phyloP scores from a whole-genome alignment of 1,284 basidiomycete species.

The Limonomyces culmigenus region DNA sequence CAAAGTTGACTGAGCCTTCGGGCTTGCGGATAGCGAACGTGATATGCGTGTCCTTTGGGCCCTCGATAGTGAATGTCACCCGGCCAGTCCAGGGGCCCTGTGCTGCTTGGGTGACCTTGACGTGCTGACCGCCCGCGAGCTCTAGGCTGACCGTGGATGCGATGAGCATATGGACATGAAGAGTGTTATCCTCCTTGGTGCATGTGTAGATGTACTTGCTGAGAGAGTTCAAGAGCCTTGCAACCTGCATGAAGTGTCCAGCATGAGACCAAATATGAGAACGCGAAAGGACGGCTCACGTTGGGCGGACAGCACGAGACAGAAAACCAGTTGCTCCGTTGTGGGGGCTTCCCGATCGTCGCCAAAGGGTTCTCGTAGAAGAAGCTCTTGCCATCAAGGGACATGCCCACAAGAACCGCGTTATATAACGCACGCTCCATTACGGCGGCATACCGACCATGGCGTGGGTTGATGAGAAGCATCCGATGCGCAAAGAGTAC shows the following conservation, averaged over 20 bases:
- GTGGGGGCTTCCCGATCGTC: conserved; percentile 6
- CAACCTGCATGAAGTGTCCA: conserved; percentile 5
- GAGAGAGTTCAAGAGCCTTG: conserved; percentile 7
- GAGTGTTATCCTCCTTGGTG: conserved; percentile 4
- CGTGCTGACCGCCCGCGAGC: not conserved
- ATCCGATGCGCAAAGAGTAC: conserved; percentile 11
- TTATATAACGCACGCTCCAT: conserved; percentile 10
- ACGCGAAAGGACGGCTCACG: conserved; percentile 3
- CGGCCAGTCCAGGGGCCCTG: conserved; percentile 7
- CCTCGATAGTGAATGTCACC: conserved; percentile 4
- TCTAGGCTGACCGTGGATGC: conserved; percentile 6
- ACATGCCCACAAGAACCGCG: conserved; percentile 9
- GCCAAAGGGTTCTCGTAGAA: conserved; percentile 12
- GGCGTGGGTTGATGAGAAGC: conserved; percentile 7
- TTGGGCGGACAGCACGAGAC: conserved; percentile 10
- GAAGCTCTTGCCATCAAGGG: conserved; percentile 10
- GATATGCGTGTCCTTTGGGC: conserved; percentile 1
- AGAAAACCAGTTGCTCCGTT: conserved; percentile 10
- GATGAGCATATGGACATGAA: conserved; percentile 9
- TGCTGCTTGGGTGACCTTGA: not conserved
- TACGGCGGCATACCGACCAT: conserved; percentile 7
- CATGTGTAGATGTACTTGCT: conserved; percentile 9
- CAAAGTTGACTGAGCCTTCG: conserved; percentile 4
- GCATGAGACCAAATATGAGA: not conserved
- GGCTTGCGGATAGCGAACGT: conserved; percentile 6